Percentiles rank a stretch among this genome's conserved stretches.
Conservation (phyloP, 1,284 basidiomycete genomes). For the Cronartium quercuum region DNA sequence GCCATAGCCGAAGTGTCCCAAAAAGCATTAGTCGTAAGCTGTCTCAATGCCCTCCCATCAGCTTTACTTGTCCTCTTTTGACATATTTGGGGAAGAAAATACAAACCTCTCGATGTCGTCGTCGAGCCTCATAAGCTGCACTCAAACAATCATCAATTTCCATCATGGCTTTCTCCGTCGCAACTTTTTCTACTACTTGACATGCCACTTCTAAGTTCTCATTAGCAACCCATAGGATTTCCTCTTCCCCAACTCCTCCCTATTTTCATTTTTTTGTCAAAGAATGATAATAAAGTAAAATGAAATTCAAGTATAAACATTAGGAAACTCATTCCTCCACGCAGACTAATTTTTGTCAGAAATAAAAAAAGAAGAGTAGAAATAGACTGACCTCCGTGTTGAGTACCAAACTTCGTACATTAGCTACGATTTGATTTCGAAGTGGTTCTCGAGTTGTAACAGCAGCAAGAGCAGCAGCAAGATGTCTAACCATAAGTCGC, state of each 20-base stretch:
- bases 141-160: conserved; percentile 90
- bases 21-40: conserved; percentile 49
- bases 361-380: neutral
- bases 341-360: neutral
- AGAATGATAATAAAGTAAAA: conserved; percentile 41
- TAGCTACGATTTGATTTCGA: conserved; percentile 82
- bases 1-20: conserved; percentile 70
- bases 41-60: neutral
- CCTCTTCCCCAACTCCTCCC: conserved; percentile 54
- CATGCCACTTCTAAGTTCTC: conserved; percentile 95
- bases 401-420: conserved; percentile 68
- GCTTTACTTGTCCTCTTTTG: neutral
- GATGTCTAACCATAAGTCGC: conserved; percentile 92
- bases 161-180: conserved; percentile 91
- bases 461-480: conserved; percentile 90
- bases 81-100: neutral
- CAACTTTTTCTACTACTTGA: conserved; percentile 89
- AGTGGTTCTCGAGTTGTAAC: conserved; percentile 99
- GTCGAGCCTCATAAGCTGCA: conserved; percentile 71
- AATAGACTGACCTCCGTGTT: neutral
- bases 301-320: neutral
- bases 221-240: conserved; percentile 71
- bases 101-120: conserved; percentile 76
- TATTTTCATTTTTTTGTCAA: conserved; percentile 40
- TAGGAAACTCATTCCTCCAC: conserved; percentile 40